phyloP scores from a whole-genome alignment of 2,329 filamentous ascomycete species.

The Penicillium hesseltinei region DNA sequence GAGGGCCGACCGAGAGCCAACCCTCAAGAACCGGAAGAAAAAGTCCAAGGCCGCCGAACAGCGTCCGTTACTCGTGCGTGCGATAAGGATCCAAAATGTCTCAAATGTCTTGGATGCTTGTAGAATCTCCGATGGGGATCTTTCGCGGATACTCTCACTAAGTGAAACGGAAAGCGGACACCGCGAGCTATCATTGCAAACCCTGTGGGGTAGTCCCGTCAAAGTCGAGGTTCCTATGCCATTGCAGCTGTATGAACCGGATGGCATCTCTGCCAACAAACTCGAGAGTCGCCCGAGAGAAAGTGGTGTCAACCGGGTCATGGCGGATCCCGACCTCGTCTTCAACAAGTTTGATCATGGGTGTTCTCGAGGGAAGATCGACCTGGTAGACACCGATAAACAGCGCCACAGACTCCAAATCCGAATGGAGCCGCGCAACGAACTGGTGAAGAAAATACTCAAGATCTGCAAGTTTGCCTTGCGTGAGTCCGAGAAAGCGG shows the following conservation, averaged over 20 bases:
- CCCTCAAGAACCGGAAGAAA: slow-evolving; percentile 30
- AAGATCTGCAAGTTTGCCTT: slow-evolving; percentile 64
- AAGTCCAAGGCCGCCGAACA: slow-evolving; percentile 27
- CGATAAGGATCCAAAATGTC: slow-evolving; percentile 55
- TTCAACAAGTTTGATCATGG: slow-evolving; percentile 58
- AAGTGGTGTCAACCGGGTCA: slow-evolving; percentile 46
- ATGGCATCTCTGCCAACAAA: slow-evolving; percentile 58
- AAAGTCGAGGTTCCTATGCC: slow-evolving; percentile 61
- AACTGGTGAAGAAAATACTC: slow-evolving; percentile 61
- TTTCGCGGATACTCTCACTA: slow-evolving; percentile 68
- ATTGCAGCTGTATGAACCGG: slow-evolving; percentile 59
- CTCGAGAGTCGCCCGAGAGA: slow-evolving; percentile 54
- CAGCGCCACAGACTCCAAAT: slow-evolving; percentile 66
- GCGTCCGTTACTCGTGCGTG: slow-evolving; percentile 33
- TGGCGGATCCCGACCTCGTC: slow-evolving; percentile 43
- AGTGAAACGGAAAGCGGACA: slow-evolving; percentile 64
- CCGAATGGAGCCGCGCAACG: slow-evolving; percentile 63
- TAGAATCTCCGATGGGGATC: slow-evolving; percentile 64
- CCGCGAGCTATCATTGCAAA: slow-evolving; percentile 68
- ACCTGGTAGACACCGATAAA: slow-evolving; percentile 63
- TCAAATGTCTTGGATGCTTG: slow-evolving; percentile 71
- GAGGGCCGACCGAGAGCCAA: slow-evolving; percentile 49
- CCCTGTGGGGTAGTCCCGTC: slow-evolving; percentile 71
- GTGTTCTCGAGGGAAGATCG: slow-evolving; percentile 60
- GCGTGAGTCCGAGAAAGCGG: slow-evolving; percentile 53